Percentiles rank a stretch among this genome's conserved stretches.
Evolutionary conservation across 768 basidiomycete genomes (phyloP).

Genomic region (Collybia nuda): DNA sequence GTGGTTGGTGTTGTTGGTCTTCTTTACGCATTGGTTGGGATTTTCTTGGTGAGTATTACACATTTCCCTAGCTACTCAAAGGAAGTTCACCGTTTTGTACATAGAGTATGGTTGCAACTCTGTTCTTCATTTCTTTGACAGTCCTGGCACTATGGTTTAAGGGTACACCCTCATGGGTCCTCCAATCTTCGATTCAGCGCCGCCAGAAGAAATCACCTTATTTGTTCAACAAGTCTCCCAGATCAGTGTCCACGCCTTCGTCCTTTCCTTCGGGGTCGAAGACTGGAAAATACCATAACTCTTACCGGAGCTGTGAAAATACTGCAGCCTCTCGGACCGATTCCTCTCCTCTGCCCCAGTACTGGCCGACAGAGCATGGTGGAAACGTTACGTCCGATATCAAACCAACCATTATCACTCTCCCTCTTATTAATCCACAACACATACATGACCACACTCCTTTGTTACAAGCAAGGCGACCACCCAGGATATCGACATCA

Average conservation of each 20-base stretch:
- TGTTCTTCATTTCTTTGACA: constrained; percentile 21
- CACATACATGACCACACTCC: neutral
- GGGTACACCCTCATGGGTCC: neutral
- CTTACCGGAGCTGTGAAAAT: neutral
- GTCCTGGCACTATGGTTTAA: neutral
- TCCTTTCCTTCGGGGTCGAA: neutral
- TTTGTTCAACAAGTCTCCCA: neutral
- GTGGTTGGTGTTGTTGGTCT: constrained; percentile 29
- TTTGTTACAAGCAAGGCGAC: too few species aligned
- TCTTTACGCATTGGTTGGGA: constrained; percentile 31
- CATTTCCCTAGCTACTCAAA: neutral
- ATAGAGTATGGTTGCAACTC: constrained; percentile 34
- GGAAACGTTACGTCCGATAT: constrained; percentile 3
- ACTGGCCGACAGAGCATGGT: neutral
- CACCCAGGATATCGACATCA: neutral
- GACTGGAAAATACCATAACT: neutral
- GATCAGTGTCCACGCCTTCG: neutral
- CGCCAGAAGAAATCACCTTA: neutral
- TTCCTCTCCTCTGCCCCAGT: neutral
- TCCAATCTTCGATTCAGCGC: neutral
- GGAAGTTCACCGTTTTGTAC: neutral
- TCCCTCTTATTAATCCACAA: neutral
- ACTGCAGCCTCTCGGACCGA: neutral
- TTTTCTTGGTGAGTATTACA: constrained; percentile 29
- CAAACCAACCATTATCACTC: constrained; percentile 10